Base-by-base conservation (phyloP, 257 asterid genomes). In the Capsicum pubescens region DNA sequence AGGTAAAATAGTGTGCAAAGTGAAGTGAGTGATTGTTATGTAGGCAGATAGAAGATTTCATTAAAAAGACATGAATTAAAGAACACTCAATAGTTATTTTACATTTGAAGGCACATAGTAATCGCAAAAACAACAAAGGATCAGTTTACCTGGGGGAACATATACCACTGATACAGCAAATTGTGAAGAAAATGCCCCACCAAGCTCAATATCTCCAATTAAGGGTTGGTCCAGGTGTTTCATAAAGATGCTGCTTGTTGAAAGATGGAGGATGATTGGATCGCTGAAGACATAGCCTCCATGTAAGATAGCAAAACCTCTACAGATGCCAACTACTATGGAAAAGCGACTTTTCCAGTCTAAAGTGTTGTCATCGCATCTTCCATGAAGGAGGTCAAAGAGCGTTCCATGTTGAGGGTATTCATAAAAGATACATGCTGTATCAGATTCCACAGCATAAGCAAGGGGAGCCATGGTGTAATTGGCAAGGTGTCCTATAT, bases 91-190 rank as follows among this genome's bases (percentile, higher is more conserved):
- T 72, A 48, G 6, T 48, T 46, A 32, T 48, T 48, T 48, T 46
- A 72, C 0, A 10, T 5, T 11, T 72, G 80, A 48, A 72, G 1
- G 48, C 59, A 6, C 58, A 7, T 72, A 42, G 21, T 13, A 32
- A 1, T 72, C 12, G 13, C 44, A 46, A 63, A 81, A 81, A 55
- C 61, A 6, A 48, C 0, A 3, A 16, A 46, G 46, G 72, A 0
- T 83, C 21, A 83, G 16, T 54, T 70, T 58, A 83, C 85, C 85
- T 83, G 82, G 85, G 57, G 85, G 85, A 63, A 83, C 46, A 69
- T 69, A 56, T 35, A 82, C 85, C 52, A 57, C 63, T 16, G 46
- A 82, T n/a, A n/a, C 52, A 19, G 72, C 59, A 19, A 71, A 6
- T 11, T 83, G 55, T 83, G 85, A 70, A 35, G 82, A 79, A 42